These are phyloP conservation scores for Scytalidium lignicola DNA, from an alignment of 2,329 filamentous ascomycete genomes.

Conservation along the genomic window DNA sequence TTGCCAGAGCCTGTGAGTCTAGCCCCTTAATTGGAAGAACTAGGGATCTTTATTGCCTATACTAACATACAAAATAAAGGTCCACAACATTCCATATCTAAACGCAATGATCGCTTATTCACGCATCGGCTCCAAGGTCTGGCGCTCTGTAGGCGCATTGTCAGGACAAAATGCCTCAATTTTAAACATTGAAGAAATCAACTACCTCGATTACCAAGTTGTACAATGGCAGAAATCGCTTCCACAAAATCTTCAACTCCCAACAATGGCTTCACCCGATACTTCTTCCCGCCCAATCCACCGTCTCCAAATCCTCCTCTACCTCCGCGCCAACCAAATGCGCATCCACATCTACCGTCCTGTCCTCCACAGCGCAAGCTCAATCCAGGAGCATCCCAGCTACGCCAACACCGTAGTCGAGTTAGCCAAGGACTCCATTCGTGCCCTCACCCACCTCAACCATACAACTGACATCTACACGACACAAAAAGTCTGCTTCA, in stretches of 20 bases:
- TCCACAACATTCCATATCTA: constrained; percentile 54
- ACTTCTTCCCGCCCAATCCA: constrained; percentile 44
- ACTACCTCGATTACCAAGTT: constrained; percentile 76
- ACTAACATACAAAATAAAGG: constrained; percentile 14
- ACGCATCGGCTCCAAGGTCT: constrained; percentile 78
- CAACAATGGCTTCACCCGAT: constrained; percentile 35
- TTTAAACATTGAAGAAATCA: constrained; percentile 68
- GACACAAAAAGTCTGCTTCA: constrained; percentile 69
- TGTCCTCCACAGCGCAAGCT: constrained; percentile 76
- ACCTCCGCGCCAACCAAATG: constrained; percentile 84
- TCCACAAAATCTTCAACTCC: constrained; percentile 58
- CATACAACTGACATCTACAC: constrained; percentile 67
- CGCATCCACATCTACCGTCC: constrained; percentile 85
- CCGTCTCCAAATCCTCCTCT: constrained; percentile 76
- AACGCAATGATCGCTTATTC: constrained; percentile 83
- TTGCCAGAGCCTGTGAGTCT: constrained; percentile 70
- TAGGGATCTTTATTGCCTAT: not conserved
- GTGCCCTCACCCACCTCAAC: constrained; percentile 65
- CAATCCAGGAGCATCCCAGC: constrained; percentile 69
- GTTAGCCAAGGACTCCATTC: constrained; percentile 71
- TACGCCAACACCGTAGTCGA: constrained; percentile 72
- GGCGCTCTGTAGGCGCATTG: constrained; percentile 68
- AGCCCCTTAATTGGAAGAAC: not conserved
- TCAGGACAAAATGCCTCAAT: constrained; percentile 54
- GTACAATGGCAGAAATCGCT: constrained; percentile 81